Percentiles rank a stretch among this genome's conserved stretches.
Conservation (phyloP, 2,329 filamentous ascomycete genomes). For the Talaromyces pinophilus region DNA sequence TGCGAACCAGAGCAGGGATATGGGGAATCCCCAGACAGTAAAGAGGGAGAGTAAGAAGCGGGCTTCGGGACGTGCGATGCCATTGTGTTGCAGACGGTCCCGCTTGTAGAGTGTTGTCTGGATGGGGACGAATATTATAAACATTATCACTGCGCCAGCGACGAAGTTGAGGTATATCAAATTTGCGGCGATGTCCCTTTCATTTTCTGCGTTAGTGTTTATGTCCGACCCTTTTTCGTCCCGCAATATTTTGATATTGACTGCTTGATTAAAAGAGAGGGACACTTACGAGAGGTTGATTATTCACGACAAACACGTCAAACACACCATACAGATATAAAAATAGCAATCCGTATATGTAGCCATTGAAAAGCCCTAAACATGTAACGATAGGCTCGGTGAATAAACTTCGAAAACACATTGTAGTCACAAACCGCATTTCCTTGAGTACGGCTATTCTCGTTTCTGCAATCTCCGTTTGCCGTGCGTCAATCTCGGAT, state of each 20-base stretch:
- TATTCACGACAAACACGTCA: constrained; percentile 48
- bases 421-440: constrained; percentile 45
- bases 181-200: constrained; percentile 44
- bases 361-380: constrained; percentile 46
- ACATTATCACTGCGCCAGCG: constrained; percentile 37
- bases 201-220: neutral
- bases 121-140: constrained; percentile 46
- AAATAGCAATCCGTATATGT: constrained; percentile 47
- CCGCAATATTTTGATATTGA: neutral
- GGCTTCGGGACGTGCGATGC: constrained; percentile 43
- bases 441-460: constrained; percentile 43
- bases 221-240: neutral
- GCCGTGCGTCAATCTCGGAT: neutral
- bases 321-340: constrained; percentile 48
- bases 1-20: constrained; percentile 48
- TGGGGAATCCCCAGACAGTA: constrained; percentile 48
- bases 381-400: constrained; percentile 47
- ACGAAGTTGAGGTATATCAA: constrained; percentile 20
- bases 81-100: constrained; percentile 38
- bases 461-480: constrained; percentile 32
- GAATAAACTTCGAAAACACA: constrained; percentile 48
- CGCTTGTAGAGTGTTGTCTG: constrained; percentile 47
- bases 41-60: constrained; percentile 46
- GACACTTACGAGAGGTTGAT: constrained; percentile 42
- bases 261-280: constrained; percentile 30